Conservation (phyloP, 345 rosid species). For the Eucalyptus regnans region DNA sequence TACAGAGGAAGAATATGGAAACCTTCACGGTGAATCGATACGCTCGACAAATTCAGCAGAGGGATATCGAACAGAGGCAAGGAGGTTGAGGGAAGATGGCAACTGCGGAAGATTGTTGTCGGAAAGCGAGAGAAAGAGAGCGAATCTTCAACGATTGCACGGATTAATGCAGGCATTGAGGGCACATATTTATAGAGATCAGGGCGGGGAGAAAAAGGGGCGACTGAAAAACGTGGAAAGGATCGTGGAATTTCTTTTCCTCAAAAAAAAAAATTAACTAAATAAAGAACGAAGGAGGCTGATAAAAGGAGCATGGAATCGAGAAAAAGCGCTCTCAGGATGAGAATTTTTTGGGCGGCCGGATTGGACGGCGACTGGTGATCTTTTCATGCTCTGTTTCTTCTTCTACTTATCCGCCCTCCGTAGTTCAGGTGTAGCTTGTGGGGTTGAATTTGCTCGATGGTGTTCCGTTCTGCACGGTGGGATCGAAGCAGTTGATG, state of each 20-base stretch:
- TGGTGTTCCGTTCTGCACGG: not conserved
- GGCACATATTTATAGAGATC: not conserved
- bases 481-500: not conserved
- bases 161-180: not conserved
- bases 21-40: not conserved
- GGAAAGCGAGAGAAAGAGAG: not conserved
- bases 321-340: not conserved
- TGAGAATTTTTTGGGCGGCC: not conserved
- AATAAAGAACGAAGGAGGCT: not conserved
- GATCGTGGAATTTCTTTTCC: not conserved
- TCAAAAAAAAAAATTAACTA: rapidly evolving
- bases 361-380: not conserved
- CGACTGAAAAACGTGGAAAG: not conserved
- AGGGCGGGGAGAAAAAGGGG: not conserved
- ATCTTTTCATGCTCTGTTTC: not conserved
- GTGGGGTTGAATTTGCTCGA: not conserved
- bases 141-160: not conserved
- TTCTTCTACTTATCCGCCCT: not conserved
- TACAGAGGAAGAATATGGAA: not conserved
- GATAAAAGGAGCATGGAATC: not conserved
- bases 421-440: not conserved
- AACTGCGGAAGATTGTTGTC: not conserved
- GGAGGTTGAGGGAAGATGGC: not conserved
- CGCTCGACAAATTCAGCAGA: not conserved
- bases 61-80: not conserved